Conservation (phyloP, 2,329 filamentous ascomycete species). For the Neophaeococcomyces aloes region DNA sequence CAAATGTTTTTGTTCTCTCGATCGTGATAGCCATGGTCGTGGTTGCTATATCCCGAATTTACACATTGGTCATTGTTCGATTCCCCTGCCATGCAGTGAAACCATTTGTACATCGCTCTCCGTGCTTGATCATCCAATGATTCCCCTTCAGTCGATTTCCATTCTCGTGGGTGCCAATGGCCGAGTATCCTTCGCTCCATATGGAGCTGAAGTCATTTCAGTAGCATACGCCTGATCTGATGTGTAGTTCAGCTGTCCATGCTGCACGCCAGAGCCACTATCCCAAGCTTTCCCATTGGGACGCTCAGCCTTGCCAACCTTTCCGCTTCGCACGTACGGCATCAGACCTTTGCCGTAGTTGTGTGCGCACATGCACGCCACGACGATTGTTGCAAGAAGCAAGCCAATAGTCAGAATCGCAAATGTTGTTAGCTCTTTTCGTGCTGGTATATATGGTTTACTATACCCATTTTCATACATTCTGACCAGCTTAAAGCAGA, state of each 20-base stretch:
- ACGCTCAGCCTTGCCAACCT: too few relatives aligned
- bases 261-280: not conserved
- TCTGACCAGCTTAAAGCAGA: constrained; percentile 93
- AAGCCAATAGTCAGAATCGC: constrained; percentile 84
- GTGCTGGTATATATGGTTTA: constrained; percentile 62
- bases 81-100: too few relatives aligned
- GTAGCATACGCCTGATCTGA: not conserved
- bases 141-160: constrained; percentile 6
- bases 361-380: constrained; percentile 74
- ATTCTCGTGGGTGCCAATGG: constrained; percentile 7
- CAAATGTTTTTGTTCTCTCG: too few relatives aligned
- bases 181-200: not conserved
- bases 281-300: too few relatives aligned
- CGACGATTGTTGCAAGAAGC: constrained; percentile 77
- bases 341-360: constrained; percentile 90
- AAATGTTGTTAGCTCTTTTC: constrained; percentile 81
- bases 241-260: not conserved
- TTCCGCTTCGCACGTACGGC: constrained; percentile 53
- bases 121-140: not conserved
- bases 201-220: not conserved
- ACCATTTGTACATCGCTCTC: too few relatives aligned
- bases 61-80: too few relatives aligned
- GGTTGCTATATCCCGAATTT: too few relatives aligned
- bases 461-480: constrained; percentile 65
- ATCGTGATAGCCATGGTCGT: too few relatives aligned